Base-by-base conservation (phyloP, 2,329 filamentous ascomycete species). In the Bisporella sp. region DNA sequence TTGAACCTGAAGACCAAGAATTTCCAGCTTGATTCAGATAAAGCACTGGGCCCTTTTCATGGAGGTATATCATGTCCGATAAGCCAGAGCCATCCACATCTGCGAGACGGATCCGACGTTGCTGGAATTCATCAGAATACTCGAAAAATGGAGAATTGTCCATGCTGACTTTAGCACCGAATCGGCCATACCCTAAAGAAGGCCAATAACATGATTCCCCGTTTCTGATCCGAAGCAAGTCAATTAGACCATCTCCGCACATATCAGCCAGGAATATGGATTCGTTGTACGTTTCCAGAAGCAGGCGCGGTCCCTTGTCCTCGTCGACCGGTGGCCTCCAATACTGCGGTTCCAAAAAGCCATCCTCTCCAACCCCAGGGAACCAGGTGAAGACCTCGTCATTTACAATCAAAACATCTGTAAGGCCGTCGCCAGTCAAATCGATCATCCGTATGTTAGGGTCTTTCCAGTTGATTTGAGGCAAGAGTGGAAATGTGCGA, bases 201-300 rank as follows among this genome's bases (percentile, higher is more conserved):
- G 48, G 48, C 48, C 48, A 50, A 29, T 50, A 50, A 31, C 43
- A 48, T 5, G 44, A n/a, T 13, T 42, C 37, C 5, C 47, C 47
- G 28, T 43, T 48, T 2, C 30, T 9, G 28, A 48, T 48, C 5
- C 40, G 47, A 8, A 44, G 3, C 12, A 48, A 12, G 21, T 48
- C 47, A 31, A 13, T 33, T 31, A 48, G 12, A 5, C 47, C 47
- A 35, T 48, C 47, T 11, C 47, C 47, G 8, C 6, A 7, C 30
- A 48, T 32, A 30, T 48, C 47, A 0, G 66, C 65, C 31, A 69
- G 72, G 9, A 21, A 31, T 28, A 46, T 41, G 5, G 33, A 5
- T 8, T 46, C 21, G 2, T 30, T 13, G 29, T 32, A 33, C 9
- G 37, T 30, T 21, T n/a, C 41, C 4, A 33, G 31, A n/a, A 35